These are phyloP conservation scores for Cornus kousa DNA, from an alignment of 148 eudicot genomes.

Conservation along the genomic window DNA sequence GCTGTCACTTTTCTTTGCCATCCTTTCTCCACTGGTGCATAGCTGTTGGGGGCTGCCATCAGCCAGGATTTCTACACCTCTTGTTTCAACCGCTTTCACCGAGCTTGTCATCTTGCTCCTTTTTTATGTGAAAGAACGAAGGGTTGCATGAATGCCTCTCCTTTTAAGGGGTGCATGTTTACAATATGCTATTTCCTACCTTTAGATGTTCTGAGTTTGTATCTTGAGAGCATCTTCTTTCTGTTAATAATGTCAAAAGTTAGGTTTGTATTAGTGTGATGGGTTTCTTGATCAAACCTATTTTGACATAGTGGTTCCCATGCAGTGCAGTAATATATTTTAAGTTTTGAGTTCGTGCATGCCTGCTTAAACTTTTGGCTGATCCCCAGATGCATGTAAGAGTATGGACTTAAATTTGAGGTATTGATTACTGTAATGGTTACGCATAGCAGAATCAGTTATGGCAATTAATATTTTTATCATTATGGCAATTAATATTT, in stretches of 20 bases:
- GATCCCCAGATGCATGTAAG: not conserved
- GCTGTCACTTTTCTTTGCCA: not conserved
- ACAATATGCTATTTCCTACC: not conserved
- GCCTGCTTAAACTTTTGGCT: not conserved
- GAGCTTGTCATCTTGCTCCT: not conserved
- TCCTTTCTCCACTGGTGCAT: not conserved
- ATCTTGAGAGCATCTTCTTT: not conserved
- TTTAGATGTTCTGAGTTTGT: not conserved
- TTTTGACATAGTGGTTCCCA: too few species aligned
- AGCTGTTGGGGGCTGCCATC: not conserved
- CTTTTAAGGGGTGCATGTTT: not conserved
- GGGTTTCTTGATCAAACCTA: too few species aligned
- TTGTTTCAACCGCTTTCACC: not conserved
- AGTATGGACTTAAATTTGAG: not conserved
- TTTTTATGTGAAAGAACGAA: too few species aligned
- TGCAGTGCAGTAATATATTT: not conserved
- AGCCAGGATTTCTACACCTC: not conserved
- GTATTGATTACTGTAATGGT: too few species aligned
- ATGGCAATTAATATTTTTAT: too few species aligned
- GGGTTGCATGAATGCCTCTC: not conserved
- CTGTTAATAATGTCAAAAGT: too few species aligned
- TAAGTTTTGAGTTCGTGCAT: not conserved
- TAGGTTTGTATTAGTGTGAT: not conserved
- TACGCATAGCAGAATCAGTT: too few species aligned
- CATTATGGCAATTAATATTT: too few species aligned